phyloP scores from a whole-genome alignment of 2,329 filamentous ascomycete genomes.

The Scedosporium aurantiacum region DNA sequence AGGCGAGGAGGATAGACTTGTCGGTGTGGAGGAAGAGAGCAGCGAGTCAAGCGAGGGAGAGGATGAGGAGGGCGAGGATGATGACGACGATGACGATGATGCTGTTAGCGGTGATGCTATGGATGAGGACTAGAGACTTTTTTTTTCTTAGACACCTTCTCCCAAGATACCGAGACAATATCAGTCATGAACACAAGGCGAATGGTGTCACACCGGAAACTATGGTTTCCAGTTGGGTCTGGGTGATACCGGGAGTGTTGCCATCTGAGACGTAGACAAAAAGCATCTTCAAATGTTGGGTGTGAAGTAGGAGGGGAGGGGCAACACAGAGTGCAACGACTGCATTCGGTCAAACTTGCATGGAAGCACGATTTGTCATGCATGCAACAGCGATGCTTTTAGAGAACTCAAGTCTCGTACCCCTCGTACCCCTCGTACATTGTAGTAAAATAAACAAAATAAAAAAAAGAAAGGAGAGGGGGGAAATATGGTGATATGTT shows the following conservation, averaged over 20 bases:
- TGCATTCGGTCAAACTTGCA: neutral
- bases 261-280: neutral
- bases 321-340: neutral
- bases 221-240: neutral
- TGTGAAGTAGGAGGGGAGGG: neutral
- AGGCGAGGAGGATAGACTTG: conserved; percentile 61
- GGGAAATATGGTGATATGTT: too few species aligned
- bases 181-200: neutral
- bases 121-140: conserved; percentile 29
- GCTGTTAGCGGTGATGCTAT: conserved; percentile 3
- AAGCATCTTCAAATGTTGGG: neutral
- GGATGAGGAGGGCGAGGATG: conserved; percentile 31
- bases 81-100: conserved; percentile 37
- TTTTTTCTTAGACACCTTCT: neutral
- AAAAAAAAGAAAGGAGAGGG: neutral
- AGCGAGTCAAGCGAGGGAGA: conserved; percentile 57
- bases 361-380: too few species aligned
- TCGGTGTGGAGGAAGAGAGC: conserved; percentile 59
- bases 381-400: too few species aligned
- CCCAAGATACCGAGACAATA: neutral
- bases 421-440: too few species aligned
- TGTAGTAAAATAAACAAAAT: neutral
- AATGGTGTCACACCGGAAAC: neutral
- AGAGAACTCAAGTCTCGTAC: too few species aligned
- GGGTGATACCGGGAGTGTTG: neutral